Base-by-base conservation (phyloP, 805 yeast genomes). In the Wickerhamiella spandovensis region DNA sequence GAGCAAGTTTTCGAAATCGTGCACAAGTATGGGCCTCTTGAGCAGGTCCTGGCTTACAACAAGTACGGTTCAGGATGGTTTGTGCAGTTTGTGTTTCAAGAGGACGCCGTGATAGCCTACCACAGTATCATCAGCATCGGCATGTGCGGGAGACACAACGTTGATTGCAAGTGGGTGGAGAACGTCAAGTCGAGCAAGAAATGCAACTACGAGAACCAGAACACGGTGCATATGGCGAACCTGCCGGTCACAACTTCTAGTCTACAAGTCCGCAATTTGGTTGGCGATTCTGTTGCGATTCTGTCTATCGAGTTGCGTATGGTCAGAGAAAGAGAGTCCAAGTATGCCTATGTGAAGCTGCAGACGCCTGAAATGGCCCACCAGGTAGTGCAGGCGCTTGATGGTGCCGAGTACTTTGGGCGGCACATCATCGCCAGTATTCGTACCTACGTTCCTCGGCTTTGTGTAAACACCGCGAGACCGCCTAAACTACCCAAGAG, bases 71-170 rank as follows among this genome's bases (percentile, higher is more conserved):
- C 65, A 47, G 71, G 73, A 24, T 87, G 94, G 95, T 85, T 81
- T 61, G 76, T 80, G 54, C 82, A 83, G 60, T 86, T 79, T 67
- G 83, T 79, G 1, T 85, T 75, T 63, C 76, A 95, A 44, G 94
- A 84, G 62, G 95, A 87, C 64, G 95, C 95, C 12, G 84, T 15
- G 3, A 12, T 3, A 9, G 32, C 32, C 3, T 28, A 9, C 12
- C 12, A 28, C 32, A 5, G 32, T 9, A 28, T n/a, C n/a, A n/a
- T n/a, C n/a, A n/a, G n/a, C n/a, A n/a, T n/a, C n/a, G n/a, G n/a
- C n/a, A n/a, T 28, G 7, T 15, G 32, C 15, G 32, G 12, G 12
- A 28, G 12, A 3, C 12, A 9, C 32, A 15, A 28, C 12, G 12
- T 9, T 28, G 15, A 12, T 28, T 28, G 32, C 32, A 12, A 28